These are phyloP conservation scores for Cystobasidiaceae sp. DNA, from an alignment of 1,284 basidiomycete genomes.

Conservation along the genomic window DNA sequence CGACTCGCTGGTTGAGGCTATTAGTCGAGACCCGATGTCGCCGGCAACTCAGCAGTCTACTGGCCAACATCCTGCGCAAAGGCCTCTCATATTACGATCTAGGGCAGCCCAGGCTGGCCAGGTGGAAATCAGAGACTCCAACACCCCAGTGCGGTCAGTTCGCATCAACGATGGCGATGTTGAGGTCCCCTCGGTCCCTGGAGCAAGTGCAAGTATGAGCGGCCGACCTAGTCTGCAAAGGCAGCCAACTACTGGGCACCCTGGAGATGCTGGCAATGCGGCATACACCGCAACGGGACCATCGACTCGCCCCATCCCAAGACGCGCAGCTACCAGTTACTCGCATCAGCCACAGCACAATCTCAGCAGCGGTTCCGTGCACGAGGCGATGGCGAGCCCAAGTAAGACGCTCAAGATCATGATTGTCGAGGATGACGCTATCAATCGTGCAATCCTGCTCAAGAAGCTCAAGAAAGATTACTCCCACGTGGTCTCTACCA, in stretches of 20 bases:
- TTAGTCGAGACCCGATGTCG: slow-evolving; percentile 26
- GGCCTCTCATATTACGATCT: too few relatives aligned
- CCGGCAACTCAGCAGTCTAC: slow-evolving; percentile 21
- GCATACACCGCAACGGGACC: too few relatives aligned
- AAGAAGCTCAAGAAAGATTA: slow-evolving; percentile 42
- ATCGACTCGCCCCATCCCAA: background rate
- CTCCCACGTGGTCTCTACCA: slow-evolving; percentile 39
- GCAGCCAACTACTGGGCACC: too few relatives aligned
- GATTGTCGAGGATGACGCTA: slow-evolving; percentile 61
- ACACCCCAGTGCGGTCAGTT: slow-evolving; percentile 33
- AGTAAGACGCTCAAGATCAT: slow-evolving; percentile 57
- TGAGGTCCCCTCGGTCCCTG: background rate
- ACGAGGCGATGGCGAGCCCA: too few relatives aligned
- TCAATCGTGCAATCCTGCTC: slow-evolving; percentile 42
- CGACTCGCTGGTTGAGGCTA: slow-evolving; percentile 39
- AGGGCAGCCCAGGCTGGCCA: background rate
- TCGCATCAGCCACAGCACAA: too few relatives aligned
- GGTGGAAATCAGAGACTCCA: slow-evolving; percentile 23
- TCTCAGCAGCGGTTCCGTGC: too few relatives aligned
- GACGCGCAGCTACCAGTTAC: background rate
- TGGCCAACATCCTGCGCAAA: background rate
- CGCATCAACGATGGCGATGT: slow-evolving; percentile 23
- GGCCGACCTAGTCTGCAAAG: too few relatives aligned
- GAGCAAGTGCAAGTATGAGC: background rate
- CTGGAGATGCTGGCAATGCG: too few relatives aligned